Base-by-base conservation (phyloP, 108 stramenopile species). In the Ochromonas danica region DNA sequence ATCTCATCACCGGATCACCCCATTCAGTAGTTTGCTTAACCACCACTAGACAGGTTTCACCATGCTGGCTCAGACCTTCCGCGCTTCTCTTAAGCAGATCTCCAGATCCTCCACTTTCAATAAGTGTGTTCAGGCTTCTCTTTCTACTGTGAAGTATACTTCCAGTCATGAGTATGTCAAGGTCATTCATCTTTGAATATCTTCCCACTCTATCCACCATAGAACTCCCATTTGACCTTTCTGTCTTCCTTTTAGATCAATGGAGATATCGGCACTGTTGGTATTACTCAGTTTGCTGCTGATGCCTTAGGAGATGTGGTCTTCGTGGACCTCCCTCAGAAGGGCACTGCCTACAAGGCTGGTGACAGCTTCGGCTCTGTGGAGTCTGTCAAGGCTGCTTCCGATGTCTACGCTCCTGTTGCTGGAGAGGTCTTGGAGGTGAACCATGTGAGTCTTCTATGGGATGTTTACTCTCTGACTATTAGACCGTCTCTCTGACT, bases 311-410 rank as follows among this genome's bases (percentile, higher is more conserved):
- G 98, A 43, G 98, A 99, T 77, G 94, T 98, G 77, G 98, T 99
- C 70, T 96, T 89, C 85, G 96, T 99, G 33, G 95, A 96, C 74
- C 92, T 99, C 51, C 98, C 98, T 1, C 89, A 90, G 51, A 88
- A 92, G 43, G 98, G 91, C 41, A 94, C 94, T 77, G 83, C 88
- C 42, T 92, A 95, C 81, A 93, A 1, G n/a, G 1, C 25, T 65
- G 86, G 86, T 42, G 86, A 83, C 33, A 81, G 88, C 43, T 95
- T 97, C 85, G 97, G 94, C 43, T 89, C 90, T 43, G 97, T 99
- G 40, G 98, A 98, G 85, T 98, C 97, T n/a, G 98, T 99, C 77
- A 99, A 99, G 90, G 97, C 97, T 14, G 97, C 98, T 10, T 92
- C 91, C 6, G 98, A 99, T 75, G 97, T 99, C 67, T 89, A 89